Evolutionary conservation across 2,329 filamentous ascomycete species (phyloP).

Genomic region (Zymoseptoria tritici): DNA sequence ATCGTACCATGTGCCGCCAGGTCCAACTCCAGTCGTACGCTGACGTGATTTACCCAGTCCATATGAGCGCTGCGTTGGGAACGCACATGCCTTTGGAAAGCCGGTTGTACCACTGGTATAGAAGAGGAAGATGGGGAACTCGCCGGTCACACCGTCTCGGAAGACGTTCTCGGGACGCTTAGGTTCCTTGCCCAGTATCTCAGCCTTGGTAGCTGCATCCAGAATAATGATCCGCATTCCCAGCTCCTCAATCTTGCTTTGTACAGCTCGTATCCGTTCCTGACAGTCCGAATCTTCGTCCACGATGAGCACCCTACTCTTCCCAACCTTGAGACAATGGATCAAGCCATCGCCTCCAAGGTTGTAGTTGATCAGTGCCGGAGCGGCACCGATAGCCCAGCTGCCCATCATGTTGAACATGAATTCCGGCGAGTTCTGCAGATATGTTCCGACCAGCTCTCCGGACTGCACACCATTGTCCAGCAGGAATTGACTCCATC

Average conservation of each 20-base stretch:
- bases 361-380: constrained; percentile 33
- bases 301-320: constrained; percentile 38
- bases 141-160: constrained; percentile 44
- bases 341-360: constrained; percentile 29
- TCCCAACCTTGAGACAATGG: constrained; percentile 31
- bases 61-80: constrained; percentile 47
- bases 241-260: constrained; percentile 43
- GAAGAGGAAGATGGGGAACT: constrained; percentile 56
- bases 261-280: constrained; percentile 49
- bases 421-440: constrained; percentile 32
- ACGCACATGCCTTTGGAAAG: constrained; percentile 62
- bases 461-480: constrained; percentile 27
- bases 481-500: constrained; percentile 57
- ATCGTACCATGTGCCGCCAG: constrained; percentile 60
- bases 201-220: constrained; percentile 41
- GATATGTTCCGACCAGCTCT: constrained; percentile 28
- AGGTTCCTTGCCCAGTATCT: constrained; percentile 42
- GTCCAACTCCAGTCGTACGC: constrained; percentile 29
- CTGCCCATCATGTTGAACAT: constrained; percentile 26
- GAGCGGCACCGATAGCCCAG: constrained; percentile 28
- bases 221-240: constrained; percentile 53
- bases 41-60: constrained; percentile 32
- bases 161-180: constrained; percentile 50
- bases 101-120: constrained; percentile 75
- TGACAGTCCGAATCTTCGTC: constrained; percentile 45